phyloP scores from a whole-genome alignment of 352 stramenopile species.

The Phytophthora colocasiae region DNA sequence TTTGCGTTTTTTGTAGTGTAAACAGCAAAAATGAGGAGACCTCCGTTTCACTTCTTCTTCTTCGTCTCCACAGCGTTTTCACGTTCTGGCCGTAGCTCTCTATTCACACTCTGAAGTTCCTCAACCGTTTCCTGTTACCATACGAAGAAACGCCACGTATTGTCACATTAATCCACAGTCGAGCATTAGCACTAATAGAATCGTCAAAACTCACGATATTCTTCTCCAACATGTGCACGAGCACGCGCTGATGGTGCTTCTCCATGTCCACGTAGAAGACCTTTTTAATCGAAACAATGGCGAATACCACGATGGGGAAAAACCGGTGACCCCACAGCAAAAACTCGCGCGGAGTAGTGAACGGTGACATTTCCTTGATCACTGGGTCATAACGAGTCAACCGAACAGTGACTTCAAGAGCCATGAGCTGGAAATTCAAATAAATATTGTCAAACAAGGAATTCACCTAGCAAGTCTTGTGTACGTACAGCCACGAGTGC shows the following conservation, averaged over 20 bases:
- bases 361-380: slow-evolving; percentile 49
- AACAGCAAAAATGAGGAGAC: not conserved
- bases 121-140: slow-evolving; percentile 36
- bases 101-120: slow-evolving; percentile 32
- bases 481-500: slow-evolving; percentile 53
- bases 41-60: slow-evolving; percentile 18
- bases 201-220: slow-evolving; percentile 44
- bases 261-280: slow-evolving; percentile 71
- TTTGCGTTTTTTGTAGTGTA: slow-evolving; percentile 22
- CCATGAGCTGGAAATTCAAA: slow-evolving; percentile 42
- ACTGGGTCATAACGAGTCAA: slow-evolving; percentile 65
- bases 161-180: not conserved
- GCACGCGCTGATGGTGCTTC: slow-evolving; percentile 52
- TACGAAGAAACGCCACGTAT: not conserved
- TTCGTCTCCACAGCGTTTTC: slow-evolving; percentile 22
- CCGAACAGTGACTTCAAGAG: slow-evolving; percentile 60
- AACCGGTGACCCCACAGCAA: slow-evolving; percentile 63
- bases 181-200: slow-evolving; percentile 1
- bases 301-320: slow-evolving; percentile 59
- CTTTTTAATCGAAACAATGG: slow-evolving; percentile 52
- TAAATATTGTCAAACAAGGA: not conserved
- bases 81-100: slow-evolving; percentile 25
- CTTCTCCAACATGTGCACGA: slow-evolving; percentile 60
- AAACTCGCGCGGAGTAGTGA: slow-evolving; percentile 66
- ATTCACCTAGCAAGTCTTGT: not conserved